Base-by-base conservation (phyloP, 176 grass and related monocot genomes). In the Thinopyrum elongatum region DNA sequence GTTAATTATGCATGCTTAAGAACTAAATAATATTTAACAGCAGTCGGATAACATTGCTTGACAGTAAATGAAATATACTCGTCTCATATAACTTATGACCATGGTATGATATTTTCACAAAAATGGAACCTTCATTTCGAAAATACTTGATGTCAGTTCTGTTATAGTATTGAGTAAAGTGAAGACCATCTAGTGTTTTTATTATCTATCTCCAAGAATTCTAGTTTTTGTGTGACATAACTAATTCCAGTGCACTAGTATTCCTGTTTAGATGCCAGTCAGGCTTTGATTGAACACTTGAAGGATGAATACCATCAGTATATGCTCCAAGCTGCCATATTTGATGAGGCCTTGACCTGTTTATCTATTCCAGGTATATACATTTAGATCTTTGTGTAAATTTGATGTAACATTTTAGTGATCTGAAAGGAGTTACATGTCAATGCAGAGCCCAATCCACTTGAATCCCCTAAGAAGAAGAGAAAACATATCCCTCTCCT, bases 281-380 rank as follows among this genome's bases (percentile, higher is more conserved):
- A 11, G 68, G 66, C 92, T 38, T 82, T 98, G 82, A 81, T 86
- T 83, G 90, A 91, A 38, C 92, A 94, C 80, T 91, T 98, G 70
- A 95, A 82, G 25, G 90, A 90, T 80, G 93, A 98, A 84, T 84
- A 94, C 74, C 84, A 83, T 67, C 92, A 79, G 11, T 91, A 89
- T 81, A 89, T 95, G 91, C 79, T 98, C 69, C 92, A 92, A 76
- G 96, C 93, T 16, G 86, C 90, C 55, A 95, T 98, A 84, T 95
- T 91, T 92, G 16, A 78, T 2, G 94, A 91, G 86, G 93, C 92
- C 8, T 77, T 89, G 30, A 75, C 80, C 4, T 95, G 92, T 88
- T 95, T 95, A 83, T 65, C 71, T 53, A 60, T 64, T 77, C 73
- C 33, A 91, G 92, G 92, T 98, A 76, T 8, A 49, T 76, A 65